Evolutionary conservation across 371 early-diverging fungal genomes (phyloP).

Genomic region (Rhizopus microsporus): DNA sequence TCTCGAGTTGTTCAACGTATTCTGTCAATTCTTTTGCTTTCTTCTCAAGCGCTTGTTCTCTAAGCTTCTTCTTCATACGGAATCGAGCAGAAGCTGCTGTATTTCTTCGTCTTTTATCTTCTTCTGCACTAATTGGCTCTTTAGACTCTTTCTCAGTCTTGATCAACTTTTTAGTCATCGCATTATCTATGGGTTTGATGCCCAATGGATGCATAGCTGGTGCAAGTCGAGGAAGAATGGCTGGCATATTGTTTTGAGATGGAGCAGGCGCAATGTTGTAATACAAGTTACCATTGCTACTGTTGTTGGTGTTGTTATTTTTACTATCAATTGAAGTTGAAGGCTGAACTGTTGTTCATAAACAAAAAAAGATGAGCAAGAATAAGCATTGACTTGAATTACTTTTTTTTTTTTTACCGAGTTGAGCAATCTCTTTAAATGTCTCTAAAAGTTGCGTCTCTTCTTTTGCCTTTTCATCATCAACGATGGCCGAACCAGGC

Average conservation of each 20-base stretch:
- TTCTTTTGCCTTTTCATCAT: constrained; percentile 17
- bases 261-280: constrained; percentile 1
- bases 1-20: constrained; percentile 74
- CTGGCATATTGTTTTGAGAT: constrained; percentile 4
- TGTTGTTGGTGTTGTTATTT: constrained; percentile 13
- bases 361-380: constrained; percentile 5
- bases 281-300: constrained; percentile 7
- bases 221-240: constrained; percentile 36
- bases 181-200: background rate
- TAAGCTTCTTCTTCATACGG: constrained; percentile 88
- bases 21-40: constrained; percentile 82
- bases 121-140: constrained; percentile 52
- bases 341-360: background rate
- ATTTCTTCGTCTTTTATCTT: constrained; percentile 91
- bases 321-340: too few species aligned
- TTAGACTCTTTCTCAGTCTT: constrained; percentile 6
- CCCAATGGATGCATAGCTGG: constrained; percentile 22
- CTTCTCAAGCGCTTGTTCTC: constrained; percentile 84
- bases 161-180: background rate
- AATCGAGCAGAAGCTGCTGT: constrained; percentile 95
- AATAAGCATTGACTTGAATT: background rate
- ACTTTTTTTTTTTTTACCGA: background rate
- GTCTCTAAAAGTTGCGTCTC: constrained; percentile 10
- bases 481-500: constrained; percentile 44
- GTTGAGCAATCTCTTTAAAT: constrained; percentile 6